phyloP scores from a whole-genome alignment of 345 rosid genomes.

The Euclidium syriacum region DNA sequence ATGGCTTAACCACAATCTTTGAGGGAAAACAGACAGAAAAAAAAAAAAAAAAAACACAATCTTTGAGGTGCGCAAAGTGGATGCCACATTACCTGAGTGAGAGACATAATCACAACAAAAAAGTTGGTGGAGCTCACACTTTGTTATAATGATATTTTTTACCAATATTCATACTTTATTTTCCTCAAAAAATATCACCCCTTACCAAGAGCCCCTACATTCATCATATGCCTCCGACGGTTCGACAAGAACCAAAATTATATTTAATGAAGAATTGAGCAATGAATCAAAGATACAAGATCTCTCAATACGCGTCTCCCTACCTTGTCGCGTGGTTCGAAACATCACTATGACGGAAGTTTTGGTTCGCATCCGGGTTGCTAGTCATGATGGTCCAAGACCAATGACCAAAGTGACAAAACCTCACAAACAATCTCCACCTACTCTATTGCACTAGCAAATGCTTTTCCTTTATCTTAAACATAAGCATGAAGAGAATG shows the following conservation, averaged over 20 bases:
- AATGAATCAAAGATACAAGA: neutral
- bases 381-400: neutral
- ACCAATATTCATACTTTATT: slow-evolving; percentile 8
- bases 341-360: neutral
- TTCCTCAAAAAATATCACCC: neutral
- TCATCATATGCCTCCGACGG: slow-evolving; percentile 9
- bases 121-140: slow-evolving; percentile 28
- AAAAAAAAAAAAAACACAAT: neutral
- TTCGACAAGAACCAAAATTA: neutral
- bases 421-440: slow-evolving; percentile 9
- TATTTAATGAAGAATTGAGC: neutral
- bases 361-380: neutral
- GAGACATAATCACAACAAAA: slow-evolving; percentile 13
- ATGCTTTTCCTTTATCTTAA: slow-evolving; percentile 18
- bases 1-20: slow-evolving; percentile 27
- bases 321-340: neutral
- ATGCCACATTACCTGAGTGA: slow-evolving; percentile 22
- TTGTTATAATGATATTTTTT: slow-evolving; percentile 12
- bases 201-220: slow-evolving; percentile 1
- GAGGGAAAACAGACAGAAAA: neutral
- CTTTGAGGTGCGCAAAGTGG: slow-evolving; percentile 24
- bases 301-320: neutral
- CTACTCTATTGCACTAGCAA: slow-evolving; percentile 27
- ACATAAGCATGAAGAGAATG: slow-evolving; percentile 5
- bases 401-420: slow-evolving; percentile 10